These are phyloP conservation scores for Termitomyces titanicus DNA, from an alignment of 768 basidiomycete genomes.

Conservation along the genomic window DNA sequence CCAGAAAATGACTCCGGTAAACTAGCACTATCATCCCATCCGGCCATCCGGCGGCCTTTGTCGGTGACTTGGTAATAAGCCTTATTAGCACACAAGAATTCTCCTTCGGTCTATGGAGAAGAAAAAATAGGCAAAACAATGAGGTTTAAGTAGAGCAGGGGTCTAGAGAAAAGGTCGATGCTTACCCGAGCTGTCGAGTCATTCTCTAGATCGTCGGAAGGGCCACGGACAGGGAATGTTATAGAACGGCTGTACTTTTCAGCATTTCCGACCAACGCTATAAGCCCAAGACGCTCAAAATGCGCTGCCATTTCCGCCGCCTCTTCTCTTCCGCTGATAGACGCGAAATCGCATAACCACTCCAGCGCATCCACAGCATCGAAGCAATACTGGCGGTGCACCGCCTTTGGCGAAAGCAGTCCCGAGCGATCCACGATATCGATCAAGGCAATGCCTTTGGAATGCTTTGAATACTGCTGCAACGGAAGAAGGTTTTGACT, in stretches of 20 bases:
- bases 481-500: slow-evolving; percentile 18
- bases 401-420: neutral
- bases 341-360: slow-evolving; percentile 80
- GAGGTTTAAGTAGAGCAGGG: neutral
- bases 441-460: slow-evolving; percentile 6
- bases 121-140: neutral
- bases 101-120: slow-evolving; percentile 7
- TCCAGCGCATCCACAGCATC: slow-evolving; percentile 63
- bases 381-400: slow-evolving; percentile 42
- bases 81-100: slow-evolving; percentile 13
- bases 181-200: slow-evolving; percentile 3
- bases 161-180: neutral
- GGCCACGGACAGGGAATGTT: slow-evolving; percentile 50
- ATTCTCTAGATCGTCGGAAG: neutral
- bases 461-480: slow-evolving; percentile 2
- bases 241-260: slow-evolving; percentile 55
- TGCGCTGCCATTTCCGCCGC: slow-evolving; percentile 78
- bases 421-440: slow-evolving; percentile 3
- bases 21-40: slow-evolving; percentile 1
- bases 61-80: slow-evolving; percentile 12
- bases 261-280: slow-evolving; percentile 62
- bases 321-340: slow-evolving; percentile 72
- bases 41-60: slow-evolving; percentile 10
- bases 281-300: slow-evolving; percentile 70
- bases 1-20: neutral